Evolutionary conservation across 1,139 yeast species (phyloP), one percentile per base, ranked within the genome.

Genomic region (Blastobotrys illinoisensis): DNA sequence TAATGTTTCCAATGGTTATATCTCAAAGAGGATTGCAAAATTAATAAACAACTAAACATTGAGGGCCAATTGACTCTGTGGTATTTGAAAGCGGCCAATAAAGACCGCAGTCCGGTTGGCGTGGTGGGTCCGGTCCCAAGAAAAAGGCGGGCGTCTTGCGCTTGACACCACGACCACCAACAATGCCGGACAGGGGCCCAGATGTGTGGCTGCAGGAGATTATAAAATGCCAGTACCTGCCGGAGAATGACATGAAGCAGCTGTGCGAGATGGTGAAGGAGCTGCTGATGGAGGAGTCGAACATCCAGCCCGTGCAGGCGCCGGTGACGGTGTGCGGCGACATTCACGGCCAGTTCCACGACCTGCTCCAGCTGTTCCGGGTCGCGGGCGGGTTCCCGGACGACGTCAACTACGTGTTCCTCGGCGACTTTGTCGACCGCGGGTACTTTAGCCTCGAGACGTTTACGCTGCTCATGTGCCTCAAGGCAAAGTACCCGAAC

Each of bases 321-420:
- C 99, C 99, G 1, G 98, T 93, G n/a, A 90, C 97, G 1, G 97
- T 93, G 13, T 93, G 98, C 76, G 99, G 99, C 62, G 99, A 93
- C 72, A 95, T 93, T 62, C 99, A 93, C 72, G 99, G 99, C 6
- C 99, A 93, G 71, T 93, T 93, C 70, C 98, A 93, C 68, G 99
- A 93, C 71, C 76, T 93, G 58, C 76, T 93, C 67, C 98, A 93
- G 71, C 77, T 93, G 48, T 93, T 93, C 70, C 81, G 96, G 62
- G 88, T 91, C 48, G 85, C 95, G 26, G 99, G 99, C 26, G 98
- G 98, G 44, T 81, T 95, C 66, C 99, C 99, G 1, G 85, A 81
- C 64, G 77, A 77, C 50, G 79, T 82, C 48, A 88, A 86, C 71
- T 88, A 88, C 72, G 80, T 88, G 55, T 88, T 88, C 67, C 75